phyloP scores from a whole-genome alignment of 2,329 filamentous ascomycete genomes.

The Amphichorda felina region DNA sequence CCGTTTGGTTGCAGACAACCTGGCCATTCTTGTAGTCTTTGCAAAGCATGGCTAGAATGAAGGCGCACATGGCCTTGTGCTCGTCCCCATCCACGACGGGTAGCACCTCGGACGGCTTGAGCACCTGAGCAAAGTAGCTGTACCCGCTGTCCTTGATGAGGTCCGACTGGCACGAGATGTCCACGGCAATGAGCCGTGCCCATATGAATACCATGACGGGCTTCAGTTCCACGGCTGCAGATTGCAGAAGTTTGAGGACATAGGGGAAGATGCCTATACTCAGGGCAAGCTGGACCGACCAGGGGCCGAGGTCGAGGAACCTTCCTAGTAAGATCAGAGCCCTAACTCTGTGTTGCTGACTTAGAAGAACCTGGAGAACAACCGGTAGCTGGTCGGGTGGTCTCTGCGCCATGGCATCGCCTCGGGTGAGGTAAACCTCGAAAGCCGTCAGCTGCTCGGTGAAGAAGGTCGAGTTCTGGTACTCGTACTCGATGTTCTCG shows the following conservation, averaged over 20 bases:
- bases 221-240: slow-evolving; percentile 86
- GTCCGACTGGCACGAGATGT: slow-evolving; percentile 86
- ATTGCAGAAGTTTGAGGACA: slow-evolving; percentile 92
- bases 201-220: slow-evolving; percentile 99
- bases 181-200: slow-evolving; percentile 90
- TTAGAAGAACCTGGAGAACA: slow-evolving; percentile 87
- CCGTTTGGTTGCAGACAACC: slow-evolving; percentile 78
- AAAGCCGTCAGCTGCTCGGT: slow-evolving; percentile 95
- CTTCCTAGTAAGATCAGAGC: slow-evolving; percentile 85
- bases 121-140: slow-evolving; percentile 88
- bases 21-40: slow-evolving; percentile 89
- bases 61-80: slow-evolving; percentile 97
- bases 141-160: slow-evolving; percentile 95
- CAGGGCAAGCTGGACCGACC: slow-evolving; percentile 95
- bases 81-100: slow-evolving; percentile 82
- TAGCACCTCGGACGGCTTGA: slow-evolving; percentile 73
- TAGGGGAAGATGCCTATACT: slow-evolving; percentile 99
- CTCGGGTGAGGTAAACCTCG: slow-evolving; percentile 82
- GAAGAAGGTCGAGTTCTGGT: slow-evolving; percentile 91
- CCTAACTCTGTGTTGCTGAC: slow-evolving; percentile 84
- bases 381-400: slow-evolving; percentile 92
- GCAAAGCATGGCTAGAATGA: slow-evolving; percentile 95
- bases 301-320: slow-evolving; percentile 90
- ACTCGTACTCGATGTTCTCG: slow-evolving; percentile 71
- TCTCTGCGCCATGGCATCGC: slow-evolving; percentile 69